Evolutionary conservation across 2,329 filamentous ascomycete species (phyloP).

Genomic region (Tetracladium maxilliforme): DNA sequence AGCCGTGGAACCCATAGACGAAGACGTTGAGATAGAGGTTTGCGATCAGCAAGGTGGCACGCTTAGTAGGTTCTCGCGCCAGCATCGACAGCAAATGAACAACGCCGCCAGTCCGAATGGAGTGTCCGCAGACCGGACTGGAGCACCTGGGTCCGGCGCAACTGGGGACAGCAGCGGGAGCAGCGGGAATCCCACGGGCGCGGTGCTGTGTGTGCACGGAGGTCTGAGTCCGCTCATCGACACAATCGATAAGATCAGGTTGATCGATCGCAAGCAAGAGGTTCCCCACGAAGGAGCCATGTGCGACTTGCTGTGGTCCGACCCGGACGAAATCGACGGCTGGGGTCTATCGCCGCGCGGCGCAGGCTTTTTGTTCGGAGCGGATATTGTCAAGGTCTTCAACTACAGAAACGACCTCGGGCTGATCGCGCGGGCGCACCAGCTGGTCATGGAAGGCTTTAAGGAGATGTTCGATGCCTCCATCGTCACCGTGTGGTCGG

Average conservation of each 20-base stretch:
- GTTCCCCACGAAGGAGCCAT: conserved; percentile 97
- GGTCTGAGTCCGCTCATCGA: conserved; percentile 85
- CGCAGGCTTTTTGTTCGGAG: conserved; percentile 88
- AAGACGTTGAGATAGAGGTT: conserved; percentile 84
- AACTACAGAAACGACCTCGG: conserved; percentile 89
- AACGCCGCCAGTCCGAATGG: conserved; percentile 22
- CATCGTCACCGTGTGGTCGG: conserved; percentile 98
- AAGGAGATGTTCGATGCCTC: conserved; percentile 97
- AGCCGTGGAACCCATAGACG: conserved; percentile 35
- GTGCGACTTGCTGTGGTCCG: conserved; percentile 97
- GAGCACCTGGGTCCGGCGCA: conserved; percentile 67
- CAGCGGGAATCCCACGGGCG: conserved; percentile 58
- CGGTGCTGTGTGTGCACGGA: conserved; percentile 90
- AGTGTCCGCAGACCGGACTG: conserved; percentile 36
- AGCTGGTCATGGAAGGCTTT: conserved; percentile 98
- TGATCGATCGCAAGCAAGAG: conserved; percentile 94
- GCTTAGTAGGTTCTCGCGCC: conserved; percentile 55
- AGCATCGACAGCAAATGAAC: conserved; percentile 17
- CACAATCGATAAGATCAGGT: conserved; percentile 84
- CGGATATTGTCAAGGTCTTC: conserved; percentile 90
- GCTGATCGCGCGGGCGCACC: conserved; percentile 85
- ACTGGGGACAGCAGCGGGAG: conserved; percentile 51
- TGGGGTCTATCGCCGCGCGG: conserved; percentile 92
- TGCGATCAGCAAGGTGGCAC: conserved; percentile 72
- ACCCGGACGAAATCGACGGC: conserved; percentile 93